A percentile compares a stretch with the other conserved stretches of the same genome.
These are phyloP conservation scores for Theileria equi DNA, from an alignment of 169 alveolate species.

Conservation along the genomic window DNA sequence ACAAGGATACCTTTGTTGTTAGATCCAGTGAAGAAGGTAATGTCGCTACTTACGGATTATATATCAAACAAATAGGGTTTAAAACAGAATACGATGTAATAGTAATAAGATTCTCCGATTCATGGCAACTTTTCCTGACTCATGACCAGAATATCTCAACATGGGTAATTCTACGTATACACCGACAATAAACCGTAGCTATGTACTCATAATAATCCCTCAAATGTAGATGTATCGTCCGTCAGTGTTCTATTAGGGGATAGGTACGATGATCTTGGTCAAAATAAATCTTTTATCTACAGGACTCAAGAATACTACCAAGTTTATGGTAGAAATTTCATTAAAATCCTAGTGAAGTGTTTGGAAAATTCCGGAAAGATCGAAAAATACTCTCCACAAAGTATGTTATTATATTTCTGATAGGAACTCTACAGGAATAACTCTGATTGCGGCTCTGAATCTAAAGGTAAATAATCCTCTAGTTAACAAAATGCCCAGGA, in stretches of 20 bases:
- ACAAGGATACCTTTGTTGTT: slow-evolving; percentile 23
- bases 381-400: slow-evolving; percentile 24
- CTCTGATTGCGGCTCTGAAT: slow-evolving; percentile 40
- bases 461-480: slow-evolving; percentile 8
- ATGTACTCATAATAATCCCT: slow-evolving; percentile 48
- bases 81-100: slow-evolving; percentile 13
- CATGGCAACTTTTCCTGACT: slow-evolving; percentile 61
- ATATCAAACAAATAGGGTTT: slow-evolving; percentile 1
- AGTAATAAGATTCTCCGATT: slow-evolving; percentile 29
- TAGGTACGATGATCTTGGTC: slow-evolving; percentile 10
- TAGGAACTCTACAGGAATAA: slow-evolving; percentile 11
- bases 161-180: slow-evolving; percentile 32
- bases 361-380: slow-evolving; percentile 5
- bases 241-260: slow-evolving; percentile 41
- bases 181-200: not conserved
- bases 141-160: slow-evolving; percentile 33
- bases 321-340: slow-evolving; percentile 46
- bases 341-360: slow-evolving; percentile 50
- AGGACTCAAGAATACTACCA: slow-evolving; percentile 51
- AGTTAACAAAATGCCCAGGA: slow-evolving; percentile 11
- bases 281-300: not conserved
- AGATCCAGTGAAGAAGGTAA: not conserved
- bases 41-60: not conserved
- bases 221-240: slow-evolving; percentile 48
- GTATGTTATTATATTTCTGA: not conserved